These are phyloP conservation scores for Jackrogersella multiformis DNA, from an alignment of 495 filamentous ascomycete species.

Conservation along the genomic window DNA sequence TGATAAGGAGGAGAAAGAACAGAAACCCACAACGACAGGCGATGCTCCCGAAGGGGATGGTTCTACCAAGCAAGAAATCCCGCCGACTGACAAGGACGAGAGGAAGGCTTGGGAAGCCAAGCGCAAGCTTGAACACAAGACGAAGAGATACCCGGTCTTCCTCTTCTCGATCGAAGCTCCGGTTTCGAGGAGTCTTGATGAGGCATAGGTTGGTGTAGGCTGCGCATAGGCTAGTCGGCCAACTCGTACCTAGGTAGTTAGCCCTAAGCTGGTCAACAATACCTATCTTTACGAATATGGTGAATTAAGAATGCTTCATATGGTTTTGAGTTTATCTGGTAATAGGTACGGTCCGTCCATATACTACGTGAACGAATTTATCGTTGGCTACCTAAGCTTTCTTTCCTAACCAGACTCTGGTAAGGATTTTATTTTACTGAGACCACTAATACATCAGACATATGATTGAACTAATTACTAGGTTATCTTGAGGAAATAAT, in stretches of 20 bases:
- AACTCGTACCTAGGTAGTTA: background rate
- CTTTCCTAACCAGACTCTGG: no score
- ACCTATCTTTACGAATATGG: no score
- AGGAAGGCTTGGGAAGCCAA: background rate
- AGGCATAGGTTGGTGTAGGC: background rate
- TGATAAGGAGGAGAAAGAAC: slow-evolving; percentile 2
- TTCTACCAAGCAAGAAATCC: background rate
- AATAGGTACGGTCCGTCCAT: no score
- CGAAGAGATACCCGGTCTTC: slow-evolving; percentile 35
- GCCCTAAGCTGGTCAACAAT: no score
- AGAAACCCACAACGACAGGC: background rate
- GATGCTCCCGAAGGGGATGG: background rate
- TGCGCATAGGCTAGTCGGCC: background rate
- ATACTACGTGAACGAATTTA: no score
- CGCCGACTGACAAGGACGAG: background rate
- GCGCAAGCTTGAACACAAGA: background rate
- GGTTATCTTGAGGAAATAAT: no score
- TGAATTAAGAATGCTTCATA: no score
- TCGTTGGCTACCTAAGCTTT: no score
- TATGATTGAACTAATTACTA: no score
- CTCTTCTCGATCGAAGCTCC: slow-evolving; percentile 45
- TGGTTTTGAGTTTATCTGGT: no score
- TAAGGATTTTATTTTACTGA: no score
- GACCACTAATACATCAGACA: no score
- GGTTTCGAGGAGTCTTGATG: background rate